Evolutionary conservation across 495 filamentous ascomycete genomes (phyloP), one percentile per base, ranked within the genome.

Genomic region (Aspergillus campestris): DNA sequence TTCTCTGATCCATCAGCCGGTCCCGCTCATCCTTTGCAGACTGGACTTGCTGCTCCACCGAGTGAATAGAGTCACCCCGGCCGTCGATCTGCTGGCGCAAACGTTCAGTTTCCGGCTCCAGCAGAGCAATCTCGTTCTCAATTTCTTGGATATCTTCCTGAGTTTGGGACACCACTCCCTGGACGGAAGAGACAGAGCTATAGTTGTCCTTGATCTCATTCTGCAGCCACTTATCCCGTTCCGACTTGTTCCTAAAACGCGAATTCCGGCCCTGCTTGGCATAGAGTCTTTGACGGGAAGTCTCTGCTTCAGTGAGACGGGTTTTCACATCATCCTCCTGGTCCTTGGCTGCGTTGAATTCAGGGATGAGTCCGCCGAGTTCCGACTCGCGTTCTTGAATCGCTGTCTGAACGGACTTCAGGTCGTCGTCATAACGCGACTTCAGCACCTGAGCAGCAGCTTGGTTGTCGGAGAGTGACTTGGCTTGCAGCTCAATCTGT

Each of bases 201-300:
- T 87, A 84, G 40, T 85, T 82, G n/a, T 89, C 84, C 35, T 86
- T 74, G 51, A 97, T 83, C 59, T 95, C 83, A 36, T 79, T 76
- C 40, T 81, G 79, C 13, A 99, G 71, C 73, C 77, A 95, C 33
- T 78, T 78, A 57, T 99, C 94, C 3, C 92, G 82, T 55, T 96
- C 88, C 3, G 75, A 78, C 64, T 94, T 95, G 56, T 77, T 91
- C 57, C 78, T 84, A 67, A 94, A 97, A 44, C 86, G 84, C 29
- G 83, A 81, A 58, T 84, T 88, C n/a, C 90, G 82, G 33, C 87
- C 86, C 64, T 97, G 94, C 62, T 99, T 99, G 39, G 86, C 87
- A 54, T 95, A 89, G 11, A 99, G 72, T 24, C 90, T 81, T 52
- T 85, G 83, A 34, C 88, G 73, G 1, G 73, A 77, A 7, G 81